Evolutionary conservation across 345 rosid species (phyloP).

Genomic region (Aquilaria sinensis): DNA sequence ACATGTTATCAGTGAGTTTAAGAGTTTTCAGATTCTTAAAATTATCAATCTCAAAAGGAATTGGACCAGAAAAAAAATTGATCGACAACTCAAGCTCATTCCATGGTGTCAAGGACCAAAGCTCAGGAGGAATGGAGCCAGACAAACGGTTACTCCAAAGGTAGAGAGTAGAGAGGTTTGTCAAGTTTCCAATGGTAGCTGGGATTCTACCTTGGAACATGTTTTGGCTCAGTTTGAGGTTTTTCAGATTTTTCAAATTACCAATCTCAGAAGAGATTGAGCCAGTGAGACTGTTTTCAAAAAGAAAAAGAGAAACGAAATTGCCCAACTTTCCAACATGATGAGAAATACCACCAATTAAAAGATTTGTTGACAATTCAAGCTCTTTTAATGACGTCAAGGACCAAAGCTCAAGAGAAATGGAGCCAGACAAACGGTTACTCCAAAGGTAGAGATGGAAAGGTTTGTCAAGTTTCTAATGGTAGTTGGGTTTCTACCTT

Average conservation of each 20-base stretch:
- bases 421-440: no score
- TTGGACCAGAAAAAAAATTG: neutral
- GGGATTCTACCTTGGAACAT: neutral
- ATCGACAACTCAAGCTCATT: conserved; percentile 1
- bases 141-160: conserved; percentile 16
- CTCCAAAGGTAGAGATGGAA: no score
- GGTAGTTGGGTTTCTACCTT: no score
- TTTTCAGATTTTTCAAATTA: conserved; percentile 12
- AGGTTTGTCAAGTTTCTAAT: no score
- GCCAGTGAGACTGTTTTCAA: conserved; percentile 13
- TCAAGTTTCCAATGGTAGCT: conserved; percentile 17
- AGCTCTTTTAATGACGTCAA: neutral
- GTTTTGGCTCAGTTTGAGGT: neutral
- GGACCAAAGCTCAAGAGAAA: neutral
- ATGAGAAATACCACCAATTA: neutral
- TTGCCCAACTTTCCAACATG: neutral
- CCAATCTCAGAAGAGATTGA: conserved; percentile 13
- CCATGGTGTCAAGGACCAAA: neutral
- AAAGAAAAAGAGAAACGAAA: conserved; percentile 1
- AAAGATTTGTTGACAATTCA: neutral
- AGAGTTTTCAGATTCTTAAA: no score
- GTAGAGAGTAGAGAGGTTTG: conserved; percentile 8
- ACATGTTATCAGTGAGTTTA: no score
- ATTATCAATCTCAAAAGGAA: no score
- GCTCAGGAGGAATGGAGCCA: conserved; percentile 12